Evolutionary conservation across 257 asterid species (phyloP).

Genomic region (Solanum paucissectum): DNA sequence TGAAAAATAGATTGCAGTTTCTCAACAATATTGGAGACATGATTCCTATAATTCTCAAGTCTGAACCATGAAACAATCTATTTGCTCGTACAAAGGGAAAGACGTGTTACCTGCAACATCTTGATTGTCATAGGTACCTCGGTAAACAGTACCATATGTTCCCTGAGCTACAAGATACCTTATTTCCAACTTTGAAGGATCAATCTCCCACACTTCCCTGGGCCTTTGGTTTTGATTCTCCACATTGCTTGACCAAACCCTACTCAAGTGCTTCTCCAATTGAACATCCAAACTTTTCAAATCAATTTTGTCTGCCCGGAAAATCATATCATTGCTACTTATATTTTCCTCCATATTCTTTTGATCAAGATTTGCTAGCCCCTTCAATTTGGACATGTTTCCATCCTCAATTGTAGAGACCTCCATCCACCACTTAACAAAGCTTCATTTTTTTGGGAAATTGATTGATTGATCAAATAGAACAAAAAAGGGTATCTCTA

Average conservation of each 20-base stretch:
- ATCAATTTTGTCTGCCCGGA: constrained; percentile 79
- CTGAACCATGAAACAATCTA: background rate
- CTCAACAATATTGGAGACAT: background rate
- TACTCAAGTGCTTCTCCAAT: constrained; percentile 83
- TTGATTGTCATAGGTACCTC: constrained; percentile 63
- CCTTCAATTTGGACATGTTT: constrained; percentile 31
- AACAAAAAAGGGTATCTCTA: background rate
- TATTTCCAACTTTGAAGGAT: constrained; percentile 66
- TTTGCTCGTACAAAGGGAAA: background rate
- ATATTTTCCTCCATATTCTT: constrained; percentile 1
- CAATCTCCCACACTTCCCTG: constrained; percentile 80
- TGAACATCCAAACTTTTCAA: constrained; percentile 79
- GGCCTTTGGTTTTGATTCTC: constrained; percentile 42
- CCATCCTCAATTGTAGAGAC: constrained; percentile 6
- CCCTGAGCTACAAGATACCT: constrained; percentile 88
- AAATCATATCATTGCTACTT: constrained; percentile 63
- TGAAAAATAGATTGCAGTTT: background rate
- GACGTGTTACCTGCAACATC: constrained; percentile 73
- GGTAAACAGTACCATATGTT: constrained; percentile 74
- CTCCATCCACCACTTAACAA: background rate
- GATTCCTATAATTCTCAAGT: background rate
- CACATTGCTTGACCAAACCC: constrained; percentile 59
- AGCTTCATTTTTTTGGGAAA: background rate
- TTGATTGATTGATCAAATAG: background rate
- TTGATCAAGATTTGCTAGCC: constrained; percentile 20